These are phyloP conservation scores for Saturnispora sekii DNA, from an alignment of 805 yeast species.

Conservation along the genomic window DNA sequence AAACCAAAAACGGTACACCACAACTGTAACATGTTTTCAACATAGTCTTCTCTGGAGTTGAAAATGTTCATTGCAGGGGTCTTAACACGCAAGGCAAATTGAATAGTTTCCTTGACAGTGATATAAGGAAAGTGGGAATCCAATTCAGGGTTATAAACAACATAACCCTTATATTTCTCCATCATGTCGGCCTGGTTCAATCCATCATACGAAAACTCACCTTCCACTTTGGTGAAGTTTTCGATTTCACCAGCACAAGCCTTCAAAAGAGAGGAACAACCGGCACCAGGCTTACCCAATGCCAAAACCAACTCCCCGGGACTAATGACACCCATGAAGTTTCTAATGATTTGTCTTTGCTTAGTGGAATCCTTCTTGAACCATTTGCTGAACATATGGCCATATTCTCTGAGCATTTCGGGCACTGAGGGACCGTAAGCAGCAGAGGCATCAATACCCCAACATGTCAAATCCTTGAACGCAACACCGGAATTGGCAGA, in stretches of 20 bases:
- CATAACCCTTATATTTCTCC: slow-evolving; percentile 42
- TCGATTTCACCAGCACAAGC: slow-evolving; percentile 46
- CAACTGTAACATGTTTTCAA: slow-evolving; percentile 34
- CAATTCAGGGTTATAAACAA: slow-evolving; percentile 49
- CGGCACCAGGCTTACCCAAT: slow-evolving; percentile 70
- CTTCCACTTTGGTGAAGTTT: slow-evolving; percentile 39
- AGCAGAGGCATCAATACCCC: slow-evolving; percentile 44
- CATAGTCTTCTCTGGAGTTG: slow-evolving; percentile 32
- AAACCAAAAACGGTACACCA: slow-evolving; percentile 50
- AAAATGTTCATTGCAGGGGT: slow-evolving; percentile 46
- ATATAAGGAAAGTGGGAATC: slow-evolving; percentile 72
- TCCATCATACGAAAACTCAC: slow-evolving; percentile 55
- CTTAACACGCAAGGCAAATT: slow-evolving; percentile 60
- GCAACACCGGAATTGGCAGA: slow-evolving; percentile 44
- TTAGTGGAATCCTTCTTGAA: slow-evolving; percentile 27
- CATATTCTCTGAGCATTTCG: slow-evolving; percentile 31
- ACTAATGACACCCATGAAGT: slow-evolving; percentile 32
- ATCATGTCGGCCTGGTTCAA: slow-evolving; percentile 51
- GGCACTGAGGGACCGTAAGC: slow-evolving; percentile 41
- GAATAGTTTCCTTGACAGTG: slow-evolving; percentile 64
- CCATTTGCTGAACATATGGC: slow-evolving; percentile 23
- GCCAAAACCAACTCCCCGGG: slow-evolving; percentile 67
- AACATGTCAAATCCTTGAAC: slow-evolving; percentile 33
- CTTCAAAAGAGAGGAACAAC: slow-evolving; percentile 63
- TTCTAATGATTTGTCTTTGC: slow-evolving; percentile 30